Evolutionary conservation across 768 basidiomycete genomes (phyloP), one percentile per base, ranked within the genome.

Genomic region (Pleurotus tuoliensis): DNA sequence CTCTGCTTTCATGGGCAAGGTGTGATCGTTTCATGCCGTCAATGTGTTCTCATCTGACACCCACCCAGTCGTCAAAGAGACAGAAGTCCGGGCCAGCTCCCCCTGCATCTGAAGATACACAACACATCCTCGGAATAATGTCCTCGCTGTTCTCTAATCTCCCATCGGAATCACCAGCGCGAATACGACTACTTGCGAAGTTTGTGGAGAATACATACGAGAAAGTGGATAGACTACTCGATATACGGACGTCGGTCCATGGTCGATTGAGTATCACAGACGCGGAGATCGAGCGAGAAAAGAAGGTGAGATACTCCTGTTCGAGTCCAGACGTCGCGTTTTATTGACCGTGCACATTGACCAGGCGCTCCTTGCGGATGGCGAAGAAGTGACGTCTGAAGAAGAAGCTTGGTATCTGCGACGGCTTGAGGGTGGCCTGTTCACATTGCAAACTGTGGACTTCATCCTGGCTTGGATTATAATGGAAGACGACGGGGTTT

Each of bases 401-500:
- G 86, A 90, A 62, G 87, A 92, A 27, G 61, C 80, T 15, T 90
- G 86, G 78, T 98, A 98, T 73, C 73, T 97, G n/a, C 84, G 87
- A 30, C 82, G 89, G 55, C 72, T 98, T 37, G 94, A 97, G 56
- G 85, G 86, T 2, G 97, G 97, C 0, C 71, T 97, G 44, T 94
- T 90, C 66, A 89, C 88, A 1, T 71, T 98, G 6, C 96, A 98
- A 65, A 93, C 87, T 15, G 82, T 93, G 40, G 96, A 98, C 69
- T 98, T 95, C 63, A 90, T 98, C 58, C 71, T 98, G 39, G 94
- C 90, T 4, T 99, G 97, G 97, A 71, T 98, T 24, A 81, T 85
- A 55, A 95, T 98, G 94, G 97, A 99, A 72, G 96, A 98, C 63
- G 96, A 98, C 63, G 97, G 96, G 38, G 97, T 97, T 73, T 56